Percentiles rank a stretch among this genome's conserved stretches.
Evolutionary conservation across 495 filamentous ascomycete species (phyloP).

Genomic region (Amorphotheca resinae): DNA sequence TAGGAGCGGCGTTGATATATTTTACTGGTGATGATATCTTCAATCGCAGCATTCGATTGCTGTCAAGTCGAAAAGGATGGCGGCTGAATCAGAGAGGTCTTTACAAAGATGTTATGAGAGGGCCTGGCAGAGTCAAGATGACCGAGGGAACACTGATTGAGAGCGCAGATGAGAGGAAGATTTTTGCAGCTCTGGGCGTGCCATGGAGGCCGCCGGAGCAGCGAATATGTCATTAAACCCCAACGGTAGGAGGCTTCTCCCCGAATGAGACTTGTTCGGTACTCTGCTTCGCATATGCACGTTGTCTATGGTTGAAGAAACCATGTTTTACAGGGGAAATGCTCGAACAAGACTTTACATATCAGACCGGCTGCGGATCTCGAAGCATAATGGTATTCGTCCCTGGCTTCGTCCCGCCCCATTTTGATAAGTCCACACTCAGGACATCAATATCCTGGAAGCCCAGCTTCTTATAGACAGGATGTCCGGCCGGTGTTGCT

Average conservation of each 20-base stretch:
- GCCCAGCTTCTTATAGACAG: slow-evolving; percentile 16
- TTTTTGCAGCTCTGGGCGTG: slow-evolving; percentile 78
- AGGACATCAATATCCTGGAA: slow-evolving; percentile 13
- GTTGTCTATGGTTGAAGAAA: no score
- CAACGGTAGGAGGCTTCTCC: no score
- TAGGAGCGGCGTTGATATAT: slow-evolving; percentile 85
- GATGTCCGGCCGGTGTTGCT: slow-evolving; percentile 12
- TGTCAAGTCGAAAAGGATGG: slow-evolving; percentile 78
- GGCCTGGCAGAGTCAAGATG: slow-evolving; percentile 34
- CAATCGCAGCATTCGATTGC: slow-evolving; percentile 74
- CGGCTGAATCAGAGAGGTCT: slow-evolving; percentile 76
- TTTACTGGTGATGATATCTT: slow-evolving; percentile 97
- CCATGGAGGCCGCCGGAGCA: slow-evolving; percentile 78
- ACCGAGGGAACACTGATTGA: slow-evolving; percentile 66
- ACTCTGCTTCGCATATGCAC: no score
- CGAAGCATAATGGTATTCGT: slow-evolving; percentile 16
- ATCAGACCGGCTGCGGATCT: slow-evolving; percentile 11
- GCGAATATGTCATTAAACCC: slow-evolving; percentile 52
- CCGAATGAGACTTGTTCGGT: no score
- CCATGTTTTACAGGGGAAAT: no score
- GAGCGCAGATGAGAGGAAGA: slow-evolving; percentile 63
- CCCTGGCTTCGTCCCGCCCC: slow-evolving; percentile 4
- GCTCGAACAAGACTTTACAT: no score
- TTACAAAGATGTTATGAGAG: slow-evolving; percentile 53
- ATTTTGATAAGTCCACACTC: slow-evolving; percentile 12